phyloP scores from a whole-genome alignment of 2,329 filamentous ascomycete species.

The Paraphaeosphaeria sporulosa region DNA sequence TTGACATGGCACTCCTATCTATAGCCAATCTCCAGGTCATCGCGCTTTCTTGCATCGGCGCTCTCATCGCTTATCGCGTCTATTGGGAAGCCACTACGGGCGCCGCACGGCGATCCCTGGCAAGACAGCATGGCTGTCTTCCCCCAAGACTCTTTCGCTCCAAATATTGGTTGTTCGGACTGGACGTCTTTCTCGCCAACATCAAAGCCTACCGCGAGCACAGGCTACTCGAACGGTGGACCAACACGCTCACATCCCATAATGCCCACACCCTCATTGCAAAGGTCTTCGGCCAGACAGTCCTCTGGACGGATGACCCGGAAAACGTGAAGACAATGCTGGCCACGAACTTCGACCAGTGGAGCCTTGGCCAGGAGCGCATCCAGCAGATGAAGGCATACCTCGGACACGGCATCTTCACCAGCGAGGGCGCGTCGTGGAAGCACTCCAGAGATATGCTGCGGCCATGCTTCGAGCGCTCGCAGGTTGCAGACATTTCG shows the following conservation, averaged over 20 bases:
- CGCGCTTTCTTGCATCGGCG: slow-evolving; percentile 16
- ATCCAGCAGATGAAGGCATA: slow-evolving; percentile 19
- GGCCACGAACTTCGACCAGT: slow-evolving; percentile 27
- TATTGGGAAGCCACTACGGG: slow-evolving; percentile 41
- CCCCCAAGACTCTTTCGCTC: slow-evolving; percentile 52
- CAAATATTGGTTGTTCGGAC: slow-evolving; percentile 57
- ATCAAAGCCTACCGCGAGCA: slow-evolving; percentile 44
- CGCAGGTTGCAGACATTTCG: background rate
- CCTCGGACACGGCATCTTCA: slow-evolving; percentile 37
- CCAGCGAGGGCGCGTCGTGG: slow-evolving; percentile 31
- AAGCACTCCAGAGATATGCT: slow-evolving; percentile 4
- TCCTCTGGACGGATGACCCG: slow-evolving; percentile 28
- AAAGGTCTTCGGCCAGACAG: slow-evolving; percentile 15
- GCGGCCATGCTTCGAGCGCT: background rate
- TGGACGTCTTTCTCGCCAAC: slow-evolving; percentile 54
- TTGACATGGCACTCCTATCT: slow-evolving; percentile 25
- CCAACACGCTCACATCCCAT: slow-evolving; percentile 4
- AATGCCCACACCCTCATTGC: slow-evolving; percentile 22
- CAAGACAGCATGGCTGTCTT: slow-evolving; percentile 55
- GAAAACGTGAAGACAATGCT: slow-evolving; percentile 38
- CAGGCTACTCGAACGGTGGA: slow-evolving; percentile 19
- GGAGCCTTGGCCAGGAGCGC: slow-evolving; percentile 24
- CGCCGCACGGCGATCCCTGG: slow-evolving; percentile 40
- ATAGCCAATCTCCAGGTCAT: slow-evolving; percentile 16
- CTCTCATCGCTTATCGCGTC: slow-evolving; percentile 24